Evolutionary conservation across 352 stramenopile species (phyloP), one percentile per base, ranked within the genome.

Genomic region (Elongisporangium senticosum): DNA sequence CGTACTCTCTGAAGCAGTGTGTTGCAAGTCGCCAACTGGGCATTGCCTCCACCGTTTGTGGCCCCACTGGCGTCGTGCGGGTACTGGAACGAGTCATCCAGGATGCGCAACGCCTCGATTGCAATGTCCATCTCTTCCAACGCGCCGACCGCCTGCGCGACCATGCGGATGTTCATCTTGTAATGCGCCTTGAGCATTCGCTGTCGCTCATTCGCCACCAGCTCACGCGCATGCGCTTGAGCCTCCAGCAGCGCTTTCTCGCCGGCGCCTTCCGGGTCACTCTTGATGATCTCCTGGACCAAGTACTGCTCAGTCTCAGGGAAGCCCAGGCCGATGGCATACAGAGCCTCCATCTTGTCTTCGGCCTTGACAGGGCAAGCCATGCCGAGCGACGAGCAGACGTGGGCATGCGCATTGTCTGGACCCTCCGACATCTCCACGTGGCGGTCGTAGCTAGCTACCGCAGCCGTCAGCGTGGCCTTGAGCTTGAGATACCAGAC

Each of bases 401-500:
- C 48, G 51, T 84, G 73, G 7, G 20, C 28, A 6, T 43, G 33
- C 33, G 11, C 33, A 10, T 43, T 43, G 33, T 43, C 33, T 4
- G 33, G 33, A 0, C 33, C 33, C 1, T 55, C 28, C 17, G 10
- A 24, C 19, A 11, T 4, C 17, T 61, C 55, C 33, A 66, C 74
- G 52, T 75, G 69, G 21, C 69, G 69, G 20, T 74, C 56, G 13
- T 67, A 65, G 33, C 59, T 75, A 24, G 56, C 54, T 1, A 74
- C 64, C 1, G 72, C 74, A 2, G 55, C 57, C 23, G 72, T 67
- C 10, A 91, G 79, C 10, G 77, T 71, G 22, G 88, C 79, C 33
- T 83, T 83, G 19, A 93, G 67, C 67, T 96, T 96, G 37, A 68
- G 79, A 56, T 82, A 95, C 88, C 88, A 97, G 15, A 68, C 64